Evolutionary conservation across 2,329 filamentous ascomycete genomes (phyloP), one percentile per base, ranked within the genome.

Genomic region (Neospermospora avenae): DNA sequence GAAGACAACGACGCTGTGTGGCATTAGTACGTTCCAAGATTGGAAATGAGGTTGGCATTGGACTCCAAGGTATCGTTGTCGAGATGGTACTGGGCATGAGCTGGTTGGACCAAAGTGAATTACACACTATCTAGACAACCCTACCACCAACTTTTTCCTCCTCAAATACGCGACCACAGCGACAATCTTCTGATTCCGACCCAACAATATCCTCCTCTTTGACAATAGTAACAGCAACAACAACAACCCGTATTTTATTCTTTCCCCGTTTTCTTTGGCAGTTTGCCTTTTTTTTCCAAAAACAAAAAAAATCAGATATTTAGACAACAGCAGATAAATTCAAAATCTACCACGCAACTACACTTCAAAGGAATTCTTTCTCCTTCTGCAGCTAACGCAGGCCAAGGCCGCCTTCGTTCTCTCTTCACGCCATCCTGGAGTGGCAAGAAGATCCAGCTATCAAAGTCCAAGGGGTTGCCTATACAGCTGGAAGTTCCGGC

Each of bases 401-500:
- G 14, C 51, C n/a, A 14, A 25, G 18, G 16, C 22, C 51, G 14
- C 51, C 14, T 10, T 28, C 35, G 13, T 55, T 31, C 34, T n/a
- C 24, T 37, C 41, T 34, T 55, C 37, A 34, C 10, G 7, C n/a
- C 24, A 34, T 20, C 25, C 16, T 10, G 10, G 18, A 35, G 35
- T 5, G 37, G n/a, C 13, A 41, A 24, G 25, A 55, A 45, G 22
- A 51, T 54, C 37, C 51, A 39, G 34, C n/a, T 14, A 39, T 41
- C 51, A 31, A 24, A 41, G 34, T 42, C 35, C 54, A n/a, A n/a
- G n/a, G n/a, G n/a, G n/a, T n/a, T n/a, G n/a, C n/a, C n/a, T n/a
- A 39, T 37, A 48, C 18, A 20, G 54, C n/a, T 46, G 10, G 45
- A 34, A 46, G 54, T 46, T 55, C 57, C 49, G 51, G 60, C 16